Conservation (phyloP, 2,329 filamentous ascomycete genomes). For the Phoma sp. region DNA sequence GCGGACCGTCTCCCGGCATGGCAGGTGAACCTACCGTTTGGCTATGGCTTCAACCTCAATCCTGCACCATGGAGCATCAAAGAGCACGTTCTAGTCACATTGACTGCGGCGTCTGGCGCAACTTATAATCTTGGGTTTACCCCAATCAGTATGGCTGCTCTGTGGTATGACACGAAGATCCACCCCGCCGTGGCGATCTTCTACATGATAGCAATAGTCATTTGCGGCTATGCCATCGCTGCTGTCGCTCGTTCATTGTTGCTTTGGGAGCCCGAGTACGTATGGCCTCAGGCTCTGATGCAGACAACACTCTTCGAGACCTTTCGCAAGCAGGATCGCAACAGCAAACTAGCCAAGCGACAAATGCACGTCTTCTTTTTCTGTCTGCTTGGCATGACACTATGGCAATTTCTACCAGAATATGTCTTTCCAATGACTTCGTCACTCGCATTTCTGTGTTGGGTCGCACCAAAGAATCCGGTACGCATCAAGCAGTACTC, state of each 20-base stretch:
- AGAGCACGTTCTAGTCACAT: slow-evolving; percentile 63
- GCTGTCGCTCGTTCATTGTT: slow-evolving; percentile 64
- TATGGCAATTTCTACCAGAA: slow-evolving; percentile 69
- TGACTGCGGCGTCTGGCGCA: slow-evolving; percentile 48
- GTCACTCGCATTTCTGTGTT: slow-evolving; percentile 67
- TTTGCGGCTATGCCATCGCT: slow-evolving; percentile 66
- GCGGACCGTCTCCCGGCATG: slow-evolving; percentile 59
- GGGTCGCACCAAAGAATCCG: slow-evolving; percentile 65
- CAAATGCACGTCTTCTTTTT: slow-evolving; percentile 66
- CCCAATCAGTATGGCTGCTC: slow-evolving; percentile 62
- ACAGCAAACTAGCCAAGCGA: slow-evolving; percentile 58
- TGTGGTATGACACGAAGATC: slow-evolving; percentile 63
- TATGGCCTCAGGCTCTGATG: slow-evolving; percentile 60
- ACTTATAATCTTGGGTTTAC: slow-evolving; percentile 50
- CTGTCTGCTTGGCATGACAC: slow-evolving; percentile 58
- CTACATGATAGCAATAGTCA: slow-evolving; percentile 67
- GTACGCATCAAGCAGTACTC: slow-evolving; percentile 26
- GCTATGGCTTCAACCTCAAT: slow-evolving; percentile 60
- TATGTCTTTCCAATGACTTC: slow-evolving; percentile 66
- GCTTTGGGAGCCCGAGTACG: slow-evolving; percentile 64
- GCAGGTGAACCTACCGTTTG: slow-evolving; percentile 56
- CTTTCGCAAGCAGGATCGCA: slow-evolving; percentile 59
- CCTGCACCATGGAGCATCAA: slow-evolving; percentile 64
- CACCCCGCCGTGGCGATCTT: slow-evolving; percentile 62
- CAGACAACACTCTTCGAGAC: slow-evolving; percentile 67